Percentiles rank a stretch among this genome's conserved stretches.
Conservation (phyloP, 2,329 filamentous ascomycete genomes). For the Neodidymelliopsis sp. region DNA sequence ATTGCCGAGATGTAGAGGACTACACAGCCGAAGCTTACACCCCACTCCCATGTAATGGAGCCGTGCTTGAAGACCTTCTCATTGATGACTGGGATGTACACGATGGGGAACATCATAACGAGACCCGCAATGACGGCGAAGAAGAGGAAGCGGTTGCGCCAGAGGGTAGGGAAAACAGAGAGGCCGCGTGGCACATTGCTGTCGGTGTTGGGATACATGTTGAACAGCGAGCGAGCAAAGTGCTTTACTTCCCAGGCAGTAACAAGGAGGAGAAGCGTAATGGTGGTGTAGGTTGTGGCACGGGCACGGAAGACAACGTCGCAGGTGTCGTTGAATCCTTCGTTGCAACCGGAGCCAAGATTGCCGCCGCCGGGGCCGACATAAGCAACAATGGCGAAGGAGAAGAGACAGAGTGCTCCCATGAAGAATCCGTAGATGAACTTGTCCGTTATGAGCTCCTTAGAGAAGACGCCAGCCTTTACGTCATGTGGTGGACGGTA, state of each 20-base stretch:
- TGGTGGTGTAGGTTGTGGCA: constrained; percentile 55
- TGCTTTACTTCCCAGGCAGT: constrained; percentile 60
- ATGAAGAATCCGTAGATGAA: constrained; percentile 58
- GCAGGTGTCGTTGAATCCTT: constrained; percentile 53
- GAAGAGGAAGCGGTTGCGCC: constrained; percentile 55
- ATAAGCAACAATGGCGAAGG: constrained; percentile 56
- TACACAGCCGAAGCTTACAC: constrained; percentile 51
- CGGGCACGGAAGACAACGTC: constrained; percentile 54
- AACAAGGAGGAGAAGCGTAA: constrained; percentile 55
- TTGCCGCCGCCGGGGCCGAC: constrained; percentile 52
- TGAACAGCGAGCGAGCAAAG: constrained; percentile 54
- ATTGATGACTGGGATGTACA: constrained; percentile 57
- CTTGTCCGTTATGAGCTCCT: constrained; percentile 57
- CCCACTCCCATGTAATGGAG: constrained; percentile 57
- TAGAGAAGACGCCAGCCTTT: constrained; percentile 54
- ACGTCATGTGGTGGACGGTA: constrained; percentile 54
- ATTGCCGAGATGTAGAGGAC: constrained; percentile 52
- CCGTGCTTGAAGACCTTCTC: constrained; percentile 55
- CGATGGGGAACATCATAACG: constrained; percentile 53
- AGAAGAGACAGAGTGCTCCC: constrained; percentile 54
- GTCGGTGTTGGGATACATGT: constrained; percentile 51
- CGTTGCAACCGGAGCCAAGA: constrained; percentile 55
- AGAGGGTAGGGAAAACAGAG: constrained; percentile 50
- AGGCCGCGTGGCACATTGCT: constrained; percentile 31
- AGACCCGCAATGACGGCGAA: constrained; percentile 53